phyloP scores from a whole-genome alignment of 208 protist species.

The Crithidia expoeki region DNA sequence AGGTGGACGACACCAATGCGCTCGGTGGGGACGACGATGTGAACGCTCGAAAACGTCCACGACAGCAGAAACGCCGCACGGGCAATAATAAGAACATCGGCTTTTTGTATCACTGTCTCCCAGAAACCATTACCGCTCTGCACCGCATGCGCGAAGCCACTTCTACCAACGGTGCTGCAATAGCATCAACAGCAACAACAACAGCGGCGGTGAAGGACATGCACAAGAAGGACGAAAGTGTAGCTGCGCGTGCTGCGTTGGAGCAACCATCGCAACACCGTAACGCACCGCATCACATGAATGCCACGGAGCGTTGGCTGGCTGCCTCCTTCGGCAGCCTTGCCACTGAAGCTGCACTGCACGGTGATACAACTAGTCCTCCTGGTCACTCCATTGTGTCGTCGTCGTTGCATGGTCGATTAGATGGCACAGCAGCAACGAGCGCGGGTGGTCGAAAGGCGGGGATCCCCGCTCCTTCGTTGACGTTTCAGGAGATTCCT shows the following conservation, averaged over 20 bases:
- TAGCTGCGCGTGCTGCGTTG: neutral
- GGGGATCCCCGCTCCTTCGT: neutral
- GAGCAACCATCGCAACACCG: neutral
- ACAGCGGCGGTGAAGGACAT: neutral
- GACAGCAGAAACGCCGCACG: neutral
- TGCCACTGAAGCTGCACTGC: neutral
- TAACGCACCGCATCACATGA: neutral
- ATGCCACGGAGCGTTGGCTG: slow-evolving; percentile 22
- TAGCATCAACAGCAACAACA: neutral
- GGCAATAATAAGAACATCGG: neutral
- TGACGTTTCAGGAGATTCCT: slow-evolving; percentile 31
- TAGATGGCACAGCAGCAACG: neutral
- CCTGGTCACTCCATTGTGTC: too few species aligned
- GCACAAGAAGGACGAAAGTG: too few species aligned
- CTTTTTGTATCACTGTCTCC: slow-evolving; percentile 32
- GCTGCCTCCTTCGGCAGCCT: slow-evolving; percentile 22
- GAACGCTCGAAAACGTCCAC: neutral
- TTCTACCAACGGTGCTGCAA: neutral
- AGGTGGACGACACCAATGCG: slow-evolving; percentile 1
- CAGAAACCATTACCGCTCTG: slow-evolving; percentile 31
- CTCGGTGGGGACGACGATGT: neutral
- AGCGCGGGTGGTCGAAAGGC: too few species aligned
- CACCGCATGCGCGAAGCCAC: slow-evolving; percentile 27
- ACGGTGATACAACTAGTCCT: too few species aligned
- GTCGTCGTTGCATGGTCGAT: neutral